Evolutionary conservation across 768 basidiomycete genomes (phyloP), one percentile per base, ranked within the genome.

Genomic region (Holtermannia corniformis): DNA sequence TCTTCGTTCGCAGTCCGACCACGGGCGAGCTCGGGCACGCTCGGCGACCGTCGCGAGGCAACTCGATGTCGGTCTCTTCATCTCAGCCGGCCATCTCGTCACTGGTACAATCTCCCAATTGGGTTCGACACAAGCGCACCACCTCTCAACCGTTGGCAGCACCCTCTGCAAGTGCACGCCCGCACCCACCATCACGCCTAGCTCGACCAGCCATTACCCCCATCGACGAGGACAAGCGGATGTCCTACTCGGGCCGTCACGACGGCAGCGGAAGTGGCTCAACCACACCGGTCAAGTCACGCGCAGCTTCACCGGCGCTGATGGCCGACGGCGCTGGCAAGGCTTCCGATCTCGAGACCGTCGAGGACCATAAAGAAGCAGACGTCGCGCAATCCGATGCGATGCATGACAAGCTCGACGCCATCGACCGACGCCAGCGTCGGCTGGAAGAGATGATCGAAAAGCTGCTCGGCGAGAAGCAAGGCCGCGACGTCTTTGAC

Each of bases 401-500:
- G 40, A 25, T 56, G 40, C 40, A 49, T n/a, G 44, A 25, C n/a
- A 49, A 57, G 44, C 44, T 71, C 45, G 61, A 62, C 5, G 48
- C 41, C 41, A 68, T 71, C 11, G 69, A 68, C 32, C n/a, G 57
- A 41, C 55, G 67, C 27, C 67, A 68, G 50, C 57, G 51, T 47
- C 47, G 67, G 46, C 67, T 71, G 11, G 69, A 71, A 54, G 61
- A 63, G 11, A 22, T 71, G 49, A 51, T 71, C 42, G 51, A 58
- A 50, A 56, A 49, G 41, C 44, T 70, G 49, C 41, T 65, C 26
- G 27, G 41, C 14, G 42, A 47, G 13, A 24, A 41, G 41, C 7
- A 7, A 16, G 32, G 32, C 7, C 32, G 32, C 10, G 32, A 37
- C 16, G 32, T 37, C 10, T 37, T 37, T 37, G 32, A 37, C 16